phyloP scores from a whole-genome alignment of 495 filamentous ascomycete species.

The Poronia punctata region DNA sequence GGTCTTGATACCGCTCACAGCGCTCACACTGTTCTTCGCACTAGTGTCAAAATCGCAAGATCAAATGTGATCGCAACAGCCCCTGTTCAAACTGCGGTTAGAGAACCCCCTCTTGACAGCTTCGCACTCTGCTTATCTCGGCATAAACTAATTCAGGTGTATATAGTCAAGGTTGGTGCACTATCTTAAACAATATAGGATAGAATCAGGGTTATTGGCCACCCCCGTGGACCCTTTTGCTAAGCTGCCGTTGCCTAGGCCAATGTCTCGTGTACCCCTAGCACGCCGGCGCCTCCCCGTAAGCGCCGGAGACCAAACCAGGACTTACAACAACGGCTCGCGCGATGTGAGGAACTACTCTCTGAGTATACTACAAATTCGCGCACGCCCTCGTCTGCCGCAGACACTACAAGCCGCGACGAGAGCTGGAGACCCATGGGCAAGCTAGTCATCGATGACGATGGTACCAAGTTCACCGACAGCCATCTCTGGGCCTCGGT shows the following conservation, averaged over 20 bases:
- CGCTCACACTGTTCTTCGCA: conserved; percentile 37
- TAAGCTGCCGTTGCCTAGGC: conserved; percentile 26
- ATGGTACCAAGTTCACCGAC: conserved; percentile 40
- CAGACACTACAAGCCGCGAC: conserved; percentile 16
- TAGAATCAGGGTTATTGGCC: conserved; percentile 2
- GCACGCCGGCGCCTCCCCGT: conserved; percentile 40
- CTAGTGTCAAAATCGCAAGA: conserved; percentile 59
- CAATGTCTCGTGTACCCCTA: conserved; percentile 39
- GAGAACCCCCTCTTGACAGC: conserved; percentile 1
- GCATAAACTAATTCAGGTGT: conserved; percentile 3
- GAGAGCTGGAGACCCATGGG: conserved; percentile 32
- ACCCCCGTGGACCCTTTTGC: conserved; percentile 4
- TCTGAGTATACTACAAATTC: conserved; percentile 38
- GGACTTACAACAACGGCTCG: conserved; percentile 41
- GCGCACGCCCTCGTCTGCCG: conserved; percentile 18
- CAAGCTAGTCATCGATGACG: conserved; percentile 40
- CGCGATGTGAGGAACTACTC: conserved; percentile 41
- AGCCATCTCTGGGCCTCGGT: conserved; percentile 34
- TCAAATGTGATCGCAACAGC: conserved; percentile 62
- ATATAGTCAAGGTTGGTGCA: conserved; percentile 16
- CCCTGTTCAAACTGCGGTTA: conserved; percentile 61
- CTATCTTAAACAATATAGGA: no score
- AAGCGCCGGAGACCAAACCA: conserved; percentile 42
- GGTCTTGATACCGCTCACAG: no score
- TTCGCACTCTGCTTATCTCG: neutral